A percentile compares a stretch with the other conserved stretches of the same genome.
Conservation (phyloP, 306 rosid genomes). For the Purshia tridentata region DNA sequence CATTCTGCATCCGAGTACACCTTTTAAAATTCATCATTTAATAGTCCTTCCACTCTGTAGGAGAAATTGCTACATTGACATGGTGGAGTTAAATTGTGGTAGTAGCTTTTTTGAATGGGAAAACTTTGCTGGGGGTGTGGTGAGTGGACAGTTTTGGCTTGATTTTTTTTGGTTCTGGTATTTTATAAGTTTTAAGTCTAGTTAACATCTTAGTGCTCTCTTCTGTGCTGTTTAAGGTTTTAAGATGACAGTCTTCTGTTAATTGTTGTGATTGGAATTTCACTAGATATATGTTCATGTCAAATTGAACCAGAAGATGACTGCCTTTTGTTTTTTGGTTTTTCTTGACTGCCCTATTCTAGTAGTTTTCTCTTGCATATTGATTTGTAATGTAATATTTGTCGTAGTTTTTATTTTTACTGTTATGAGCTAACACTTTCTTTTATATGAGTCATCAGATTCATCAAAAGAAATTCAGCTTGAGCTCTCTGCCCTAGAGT, state of each 20-base stretch:
- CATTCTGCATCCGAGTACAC: conserved; percentile 40
- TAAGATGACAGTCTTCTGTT: neutral
- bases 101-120: neutral
- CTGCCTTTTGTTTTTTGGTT: neutral
- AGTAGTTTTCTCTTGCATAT: neutral
- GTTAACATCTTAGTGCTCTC: neutral
- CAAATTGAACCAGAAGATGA: neutral
- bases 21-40: conserved; percentile 29
- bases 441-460: conserved; percentile 70
- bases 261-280: neutral
- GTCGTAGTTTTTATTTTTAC: conserved; percentile 34
- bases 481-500: conserved; percentile 89
- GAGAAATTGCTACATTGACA: conserved; percentile 17
- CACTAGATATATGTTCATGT: neutral
- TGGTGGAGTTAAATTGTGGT: conserved; percentile 18
- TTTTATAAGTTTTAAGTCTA: neutral
- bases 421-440: conserved; percentile 65
- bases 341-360: neutral
- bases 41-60: conserved; percentile 33
- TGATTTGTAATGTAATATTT: conserved; percentile 25
- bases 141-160: neutral
- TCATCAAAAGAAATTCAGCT: conserved; percentile 80
- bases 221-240: neutral
- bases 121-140: neutral
- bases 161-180: neutral